phyloP scores from a whole-genome alignment of 345 rosid genomes.

The Xanthoceras sorbifolium region DNA sequence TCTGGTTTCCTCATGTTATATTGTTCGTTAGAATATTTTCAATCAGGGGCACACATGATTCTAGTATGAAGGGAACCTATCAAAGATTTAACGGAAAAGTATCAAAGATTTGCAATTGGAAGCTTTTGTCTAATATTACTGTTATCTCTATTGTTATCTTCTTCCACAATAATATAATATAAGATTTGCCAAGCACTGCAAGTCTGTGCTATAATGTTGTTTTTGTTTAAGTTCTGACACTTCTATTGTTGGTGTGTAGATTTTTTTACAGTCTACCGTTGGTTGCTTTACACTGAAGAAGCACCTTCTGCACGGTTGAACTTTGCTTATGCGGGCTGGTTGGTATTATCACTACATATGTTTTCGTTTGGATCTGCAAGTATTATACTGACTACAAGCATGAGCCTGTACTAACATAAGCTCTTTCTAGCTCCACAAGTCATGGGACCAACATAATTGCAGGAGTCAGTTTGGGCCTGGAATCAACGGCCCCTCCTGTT shows the following conservation, averaged over 20 bases:
- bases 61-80: constrained; percentile 67
- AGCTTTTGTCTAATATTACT: not conserved
- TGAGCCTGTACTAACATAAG: constrained; percentile 89
- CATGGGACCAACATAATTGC: constrained; percentile 99
- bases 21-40: constrained; percentile 91
- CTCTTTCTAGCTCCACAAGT: constrained; percentile 95
- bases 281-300: constrained; percentile 96
- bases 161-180: not conserved
- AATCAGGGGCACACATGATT: constrained; percentile 74
- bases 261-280: constrained; percentile 75
- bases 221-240: constrained; percentile 15
- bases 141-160: not conserved
- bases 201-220: constrained; percentile 8
- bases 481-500: constrained; percentile 96
- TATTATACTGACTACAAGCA: constrained; percentile 98
- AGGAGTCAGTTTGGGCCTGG: constrained; percentile 97
- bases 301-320: constrained; percentile 98
- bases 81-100: constrained; percentile 94
- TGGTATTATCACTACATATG: constrained; percentile 91
- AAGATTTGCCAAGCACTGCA: constrained; percentile 6
- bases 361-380: constrained; percentile 88
- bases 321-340: constrained; percentile 93
- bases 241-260: constrained; percentile 17
- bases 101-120: constrained; percentile 55
- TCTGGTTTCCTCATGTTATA: constrained; percentile 88